These are phyloP conservation scores for Trifolium fragiferum DNA, from an alignment of 306 rosid species.

Conservation along the genomic window DNA sequence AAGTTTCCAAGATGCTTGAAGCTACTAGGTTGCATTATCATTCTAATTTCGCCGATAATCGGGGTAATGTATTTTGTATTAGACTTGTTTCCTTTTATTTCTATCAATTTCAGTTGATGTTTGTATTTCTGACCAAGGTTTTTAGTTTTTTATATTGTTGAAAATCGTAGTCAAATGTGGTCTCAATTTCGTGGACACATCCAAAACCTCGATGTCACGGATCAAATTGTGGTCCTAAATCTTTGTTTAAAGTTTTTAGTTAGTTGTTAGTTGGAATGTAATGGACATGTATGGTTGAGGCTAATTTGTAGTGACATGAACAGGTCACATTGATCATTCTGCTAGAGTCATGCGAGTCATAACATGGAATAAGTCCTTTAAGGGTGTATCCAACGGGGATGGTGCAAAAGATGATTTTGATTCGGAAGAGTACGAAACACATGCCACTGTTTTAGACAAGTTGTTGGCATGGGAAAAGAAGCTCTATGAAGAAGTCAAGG, in stretches of 20 bases:
- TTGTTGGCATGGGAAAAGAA: conserved; percentile 93
- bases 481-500: conserved; percentile 93
- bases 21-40: conserved; percentile 92
- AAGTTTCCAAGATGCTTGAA: conserved; percentile 82
- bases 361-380: conserved; percentile 77
- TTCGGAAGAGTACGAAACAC: conserved; percentile 79
- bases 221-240: background rate
- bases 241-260: background rate
- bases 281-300: background rate
- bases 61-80: conserved; percentile 51
- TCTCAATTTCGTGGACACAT: background rate
- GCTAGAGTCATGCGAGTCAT: conserved; percentile 87
- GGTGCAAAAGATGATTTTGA: conserved; percentile 74
- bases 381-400: conserved; percentile 73
- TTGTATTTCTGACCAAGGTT: background rate
- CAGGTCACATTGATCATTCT: conserved; percentile 91
- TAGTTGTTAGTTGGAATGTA: conserved; percentile 9
- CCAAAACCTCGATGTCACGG: background rate
- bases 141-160: background rate
- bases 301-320: conserved; percentile 34
- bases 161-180: background rate
- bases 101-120: background rate
- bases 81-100: background rate
- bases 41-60: conserved; percentile 87
- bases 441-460: conserved; percentile 87